Evolutionary conservation across 257 asterid species (phyloP).

Genomic region (Solanum corneliomulleri): DNA sequence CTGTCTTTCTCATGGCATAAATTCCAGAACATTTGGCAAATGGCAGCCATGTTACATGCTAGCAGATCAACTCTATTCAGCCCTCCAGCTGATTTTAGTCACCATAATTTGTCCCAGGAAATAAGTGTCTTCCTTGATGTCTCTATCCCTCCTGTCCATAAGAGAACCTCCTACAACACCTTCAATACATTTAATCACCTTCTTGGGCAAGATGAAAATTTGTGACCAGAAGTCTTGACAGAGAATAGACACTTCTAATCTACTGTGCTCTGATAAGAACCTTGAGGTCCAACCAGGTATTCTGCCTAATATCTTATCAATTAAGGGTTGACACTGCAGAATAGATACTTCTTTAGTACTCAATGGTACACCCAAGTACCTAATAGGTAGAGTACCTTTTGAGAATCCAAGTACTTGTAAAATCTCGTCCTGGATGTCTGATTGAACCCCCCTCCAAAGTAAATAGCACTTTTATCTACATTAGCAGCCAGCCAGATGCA

Average conservation of each 20-base stretch:
- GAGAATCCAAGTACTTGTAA: not conserved
- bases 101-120: not conserved
- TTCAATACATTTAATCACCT: not conserved
- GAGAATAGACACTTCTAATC: not conserved
- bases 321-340: not conserved
- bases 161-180: not conserved
- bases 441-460: not conserved
- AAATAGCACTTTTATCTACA: not conserved
- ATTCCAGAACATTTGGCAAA: no score
- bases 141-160: not conserved
- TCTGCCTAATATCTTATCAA: not conserved
- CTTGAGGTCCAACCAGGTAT: not conserved
- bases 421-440: not conserved
- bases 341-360: not conserved
- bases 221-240: not conserved
- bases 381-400: not conserved
- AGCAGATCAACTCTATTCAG: not conserved
- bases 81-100: not conserved
- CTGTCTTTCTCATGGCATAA: not conserved
- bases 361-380: not conserved
- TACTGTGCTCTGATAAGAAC: not conserved
- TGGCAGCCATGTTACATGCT: not conserved
- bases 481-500: not conserved
- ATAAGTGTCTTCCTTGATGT: not conserved
- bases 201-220: not conserved